Evolutionary conservation across 495 filamentous ascomycete genomes (phyloP), one percentile per base, ranked within the genome.

Genomic region (Lasiosphaeria hispida): DNA sequence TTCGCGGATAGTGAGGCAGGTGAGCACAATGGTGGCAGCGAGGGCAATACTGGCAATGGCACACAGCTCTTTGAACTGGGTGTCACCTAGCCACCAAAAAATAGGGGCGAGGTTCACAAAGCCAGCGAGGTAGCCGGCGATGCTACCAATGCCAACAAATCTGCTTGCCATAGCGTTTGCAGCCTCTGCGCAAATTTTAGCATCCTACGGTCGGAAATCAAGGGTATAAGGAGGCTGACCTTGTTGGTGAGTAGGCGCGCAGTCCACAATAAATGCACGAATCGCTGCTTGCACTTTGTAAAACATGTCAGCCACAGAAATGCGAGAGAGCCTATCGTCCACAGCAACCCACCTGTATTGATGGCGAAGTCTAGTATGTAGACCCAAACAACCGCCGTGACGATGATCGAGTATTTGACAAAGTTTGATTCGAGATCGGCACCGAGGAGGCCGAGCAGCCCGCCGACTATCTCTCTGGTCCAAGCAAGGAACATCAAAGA

Each of bases 301-400:
- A 39, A 17, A 35, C 23, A 35, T 7, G 18, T 58, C 41, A 48
- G 57, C 23, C 23, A 48, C 54, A 9, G 53, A 42, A 30, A 53
- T 13, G 30, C 10, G 18, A n/a, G 34, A 19, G 19, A 11, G 13
- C 47, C 23, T 36, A 2, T 38, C 10, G 9, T 6, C 1, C 0
- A 9, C 1, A 11, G 14, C 52, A 18, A 65, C 81, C 61, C 78
- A 90, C 88, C 87, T n/a, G 90, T 91, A 69, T 96, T 96, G 71
- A 96, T 92, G 37, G 92, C 80, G 70, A 96, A 92, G 70, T 96
- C 91, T 34, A 96, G 78, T 30, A 91, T 77, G 71, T 91, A 96
- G 59, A 96, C 87, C 68, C 87, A 84, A 23, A 90, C 67, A n/a
- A 92, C 89, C 5, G 92, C 92, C 33, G 86, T 74, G 15, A 88